These are phyloP conservation scores for Pseudocercospora musae DNA, from an alignment of 2,329 filamentous ascomycete species.

Conservation along the genomic window DNA sequence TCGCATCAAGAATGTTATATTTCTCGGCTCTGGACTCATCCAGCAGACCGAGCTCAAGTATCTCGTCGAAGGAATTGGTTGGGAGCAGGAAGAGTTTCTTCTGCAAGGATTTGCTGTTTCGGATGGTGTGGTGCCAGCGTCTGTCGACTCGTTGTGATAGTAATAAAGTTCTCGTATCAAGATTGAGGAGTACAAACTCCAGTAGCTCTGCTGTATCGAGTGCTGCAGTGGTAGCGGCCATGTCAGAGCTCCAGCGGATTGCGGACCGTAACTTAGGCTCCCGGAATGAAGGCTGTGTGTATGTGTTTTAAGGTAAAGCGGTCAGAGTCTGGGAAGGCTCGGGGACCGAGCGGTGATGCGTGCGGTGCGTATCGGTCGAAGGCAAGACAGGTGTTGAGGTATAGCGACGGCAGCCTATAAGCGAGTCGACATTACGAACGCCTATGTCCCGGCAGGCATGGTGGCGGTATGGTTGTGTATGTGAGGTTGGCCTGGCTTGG, in stretches of 20 bases:
- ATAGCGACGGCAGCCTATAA: constrained; percentile 10
- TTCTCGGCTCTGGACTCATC: constrained; percentile 8
- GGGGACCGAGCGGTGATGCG: not conserved
- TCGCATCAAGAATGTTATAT: constrained; percentile 20
- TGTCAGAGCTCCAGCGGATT: not conserved
- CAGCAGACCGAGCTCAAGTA: constrained; percentile 15
- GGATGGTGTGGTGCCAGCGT: constrained; percentile 18
- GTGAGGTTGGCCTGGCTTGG: not conserved
- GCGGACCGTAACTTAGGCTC: not conserved
- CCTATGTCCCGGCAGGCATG: not conserved
- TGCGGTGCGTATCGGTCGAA: constrained; percentile 2
- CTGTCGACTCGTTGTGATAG: constrained; percentile 19
- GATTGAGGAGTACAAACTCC: constrained; percentile 18
- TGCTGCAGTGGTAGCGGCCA: constrained; percentile 10
- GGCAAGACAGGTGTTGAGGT: not conserved
- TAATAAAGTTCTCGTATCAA: constrained; percentile 21
- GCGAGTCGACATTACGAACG: not conserved
- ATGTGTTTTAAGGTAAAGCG: not conserved
- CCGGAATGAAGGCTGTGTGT: not conserved
- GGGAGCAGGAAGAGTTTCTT: constrained; percentile 23
- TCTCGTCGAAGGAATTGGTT: constrained; percentile 17
- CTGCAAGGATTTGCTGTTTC: constrained; percentile 16
- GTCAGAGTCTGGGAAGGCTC: not conserved
- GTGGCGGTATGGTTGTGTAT: not conserved
- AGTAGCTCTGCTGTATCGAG: constrained; percentile 18